Evolutionary conservation across 2,329 filamentous ascomycete species (phyloP).

Genomic region (Diaporthe sp.): DNA sequence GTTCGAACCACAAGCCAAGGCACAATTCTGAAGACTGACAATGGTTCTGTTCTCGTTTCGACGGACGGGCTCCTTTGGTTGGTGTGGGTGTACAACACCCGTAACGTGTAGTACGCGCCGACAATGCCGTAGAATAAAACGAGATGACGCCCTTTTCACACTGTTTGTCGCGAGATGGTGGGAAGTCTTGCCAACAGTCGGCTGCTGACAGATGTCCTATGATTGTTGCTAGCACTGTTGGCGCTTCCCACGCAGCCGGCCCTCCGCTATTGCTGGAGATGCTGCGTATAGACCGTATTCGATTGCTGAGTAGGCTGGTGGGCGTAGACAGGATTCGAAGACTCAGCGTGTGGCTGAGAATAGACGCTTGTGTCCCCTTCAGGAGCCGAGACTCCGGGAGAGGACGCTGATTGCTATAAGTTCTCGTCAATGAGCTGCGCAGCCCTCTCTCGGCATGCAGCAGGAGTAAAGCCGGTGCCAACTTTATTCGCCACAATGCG

Average conservation of each 20-base stretch:
- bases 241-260: not conserved
- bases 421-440: slow-evolving; percentile 66
- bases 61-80: not conserved
- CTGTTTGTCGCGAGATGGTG: not conserved
- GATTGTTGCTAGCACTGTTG: not conserved
- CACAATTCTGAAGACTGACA: slow-evolving; percentile 1
- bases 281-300: slow-evolving; percentile 49
- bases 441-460: slow-evolving; percentile 85
- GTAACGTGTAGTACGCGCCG: slow-evolving; percentile 4
- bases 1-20: not conserved
- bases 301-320: slow-evolving; percentile 29
- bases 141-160: not conserved
- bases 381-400: slow-evolving; percentile 58
- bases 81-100: slow-evolving; percentile 1
- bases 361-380: slow-evolving; percentile 58
- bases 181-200: not conserved
- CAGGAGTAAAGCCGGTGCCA: slow-evolving; percentile 87
- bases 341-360: slow-evolving; percentile 43
- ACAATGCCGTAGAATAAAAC: not conserved
- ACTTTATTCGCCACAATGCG: slow-evolving; percentile 91
- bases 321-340: slow-evolving; percentile 29
- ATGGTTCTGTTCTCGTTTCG: not conserved
- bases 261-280: slow-evolving; percentile 46
- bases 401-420: slow-evolving; percentile 67
- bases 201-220: not conserved